Evolutionary conservation across 345 rosid genomes (phyloP), one percentile per base, ranked within the genome.

Genomic region (Corchorus olitorius): DNA sequence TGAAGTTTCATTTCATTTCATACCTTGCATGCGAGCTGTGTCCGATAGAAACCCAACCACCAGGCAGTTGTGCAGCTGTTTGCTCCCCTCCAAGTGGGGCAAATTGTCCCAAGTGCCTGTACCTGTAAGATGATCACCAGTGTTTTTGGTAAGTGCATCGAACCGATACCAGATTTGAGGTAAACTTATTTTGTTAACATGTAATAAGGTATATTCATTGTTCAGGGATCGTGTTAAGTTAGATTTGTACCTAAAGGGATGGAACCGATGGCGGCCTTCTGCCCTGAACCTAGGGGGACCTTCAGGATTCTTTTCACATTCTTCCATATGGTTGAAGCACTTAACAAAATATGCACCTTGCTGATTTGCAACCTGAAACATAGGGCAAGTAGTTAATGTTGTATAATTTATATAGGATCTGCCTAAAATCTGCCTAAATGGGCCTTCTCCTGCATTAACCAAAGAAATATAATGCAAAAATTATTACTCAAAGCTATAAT

Each of bases 21-120:
- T 84, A 90, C 99, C 97, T 97, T 34, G 99, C 95, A 77, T 96
- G 99, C 27, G 85, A 54, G 73, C 99, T 91, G 4, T 87, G 92
- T 55, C 98, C 99, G 11, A 96, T 96, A 2, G 99, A 96, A 68
- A 96, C 94, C 93, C 92, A 91, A 73, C 93, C 99, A 45, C 97
- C 95, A 5, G 99, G 99, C 64, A 96, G 98, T 58, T 94, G 90
- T 19, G 99, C 99, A 39, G 98, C 99, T 7, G 99, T 91, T 83
- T 96, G 93, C 78, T 96, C 99, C 52, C 98, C 99, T 84, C 99
- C 99, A 74, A 96, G 46, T 20, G 99, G 99, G 70, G 98, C 98
- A 84, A 96, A 96, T 75, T 89, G 94, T 77, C 98, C 99, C 33
- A 96, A 81, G 83, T 96, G 99, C 88, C 75, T 89, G 76, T 96